phyloP scores from a whole-genome alignment of 2,329 filamentous ascomycete genomes.

The Ramichloridium luteum region DNA sequence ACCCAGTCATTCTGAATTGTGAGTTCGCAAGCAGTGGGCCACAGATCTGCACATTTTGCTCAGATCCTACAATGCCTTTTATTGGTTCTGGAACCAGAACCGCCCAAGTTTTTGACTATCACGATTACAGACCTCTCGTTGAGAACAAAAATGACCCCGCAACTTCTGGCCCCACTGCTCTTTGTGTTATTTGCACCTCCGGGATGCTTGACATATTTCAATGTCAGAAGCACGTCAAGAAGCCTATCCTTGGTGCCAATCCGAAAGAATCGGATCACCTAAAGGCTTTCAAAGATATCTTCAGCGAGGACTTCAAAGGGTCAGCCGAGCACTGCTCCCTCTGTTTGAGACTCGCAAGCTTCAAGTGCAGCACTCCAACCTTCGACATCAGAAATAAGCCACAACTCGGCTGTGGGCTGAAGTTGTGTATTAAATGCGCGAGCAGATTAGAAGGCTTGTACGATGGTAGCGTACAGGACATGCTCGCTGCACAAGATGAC shows the following conservation, averaged over 20 bases:
- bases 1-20: too few species aligned
- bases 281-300: conserved; percentile 18
- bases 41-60: too few species aligned
- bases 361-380: conserved; percentile 21
- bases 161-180: conserved; percentile 20
- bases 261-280: conserved; percentile 6
- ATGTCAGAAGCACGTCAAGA: conserved; percentile 25
- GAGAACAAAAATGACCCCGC: conserved; percentile 25
- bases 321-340: conserved; percentile 29
- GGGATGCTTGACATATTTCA: conserved; percentile 24
- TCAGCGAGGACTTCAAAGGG: conserved; percentile 6
- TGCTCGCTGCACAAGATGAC: conserved; percentile 14
- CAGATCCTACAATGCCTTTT: conserved; percentile 25
- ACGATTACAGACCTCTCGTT: conserved; percentile 23
- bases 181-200: conserved; percentile 29
- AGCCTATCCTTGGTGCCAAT: conserved; percentile 14
- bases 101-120: conserved; percentile 22
- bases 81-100: conserved; percentile 23
- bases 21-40: too few species aligned
- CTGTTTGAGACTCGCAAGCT: conserved; percentile 29
- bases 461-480: conserved; percentile 14
- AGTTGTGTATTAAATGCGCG: conserved; percentile 22
- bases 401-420: conserved; percentile 22
- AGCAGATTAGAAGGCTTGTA: conserved; percentile 11
- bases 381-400: too few species aligned